Evolutionary conservation across 1,284 basidiomycete genomes (phyloP).

Genomic region (Malassezia slooffiae): DNA sequence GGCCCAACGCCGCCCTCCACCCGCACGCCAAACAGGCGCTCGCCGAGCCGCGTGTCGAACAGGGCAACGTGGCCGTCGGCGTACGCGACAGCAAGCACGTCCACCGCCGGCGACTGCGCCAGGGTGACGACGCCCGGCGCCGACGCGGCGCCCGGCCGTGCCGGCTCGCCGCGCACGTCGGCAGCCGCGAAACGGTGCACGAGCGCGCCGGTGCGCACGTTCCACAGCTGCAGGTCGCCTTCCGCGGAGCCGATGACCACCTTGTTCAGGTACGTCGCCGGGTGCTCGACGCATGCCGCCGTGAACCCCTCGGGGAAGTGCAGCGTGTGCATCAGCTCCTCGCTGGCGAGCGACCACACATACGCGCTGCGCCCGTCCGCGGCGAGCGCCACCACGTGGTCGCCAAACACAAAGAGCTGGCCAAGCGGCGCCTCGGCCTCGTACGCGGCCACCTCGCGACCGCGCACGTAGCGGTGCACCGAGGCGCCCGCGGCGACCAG

Average conservation of each 20-base stretch:
- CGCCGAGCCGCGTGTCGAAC: slow-evolving; percentile 79
- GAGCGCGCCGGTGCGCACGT: slow-evolving; percentile 56
- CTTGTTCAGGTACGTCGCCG: slow-evolving; percentile 94
- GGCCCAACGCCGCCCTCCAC: slow-evolving; percentile 52
- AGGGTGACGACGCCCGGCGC: slow-evolving; percentile 49
- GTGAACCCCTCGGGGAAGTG: slow-evolving; percentile 53
- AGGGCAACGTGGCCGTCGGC: slow-evolving; percentile 75
- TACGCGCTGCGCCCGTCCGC: slow-evolving; percentile 70
- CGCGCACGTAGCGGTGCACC: slow-evolving; percentile 69
- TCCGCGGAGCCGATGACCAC: slow-evolving; percentile 71
- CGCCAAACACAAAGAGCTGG: slow-evolving; percentile 34
- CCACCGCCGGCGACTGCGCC: slow-evolving; percentile 85
- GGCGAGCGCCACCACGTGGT: slow-evolving; percentile 48
- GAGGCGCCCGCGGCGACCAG: slow-evolving; percentile 65
- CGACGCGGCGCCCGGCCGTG: slow-evolving; percentile 12
- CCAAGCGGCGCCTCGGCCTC: slow-evolving; percentile 20
- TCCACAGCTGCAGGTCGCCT: slow-evolving; percentile 86
- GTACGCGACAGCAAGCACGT: slow-evolving; percentile 84
- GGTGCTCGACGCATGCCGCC: slow-evolving; percentile 74
- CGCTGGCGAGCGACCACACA: slow-evolving; percentile 57
- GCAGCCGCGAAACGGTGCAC: slow-evolving; percentile 49
- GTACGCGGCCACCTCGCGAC: slow-evolving; percentile 60
- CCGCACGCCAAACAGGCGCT: slow-evolving; percentile 63
- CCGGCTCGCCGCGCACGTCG: slow-evolving; percentile 17
- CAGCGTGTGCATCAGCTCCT: slow-evolving; percentile 19